Percentiles rank a stretch among this genome's conserved stretches.
These are phyloP conservation scores for Lizanozyma gosingica DNA, from an alignment of 1,139 yeast species.

Conservation along the genomic window DNA sequence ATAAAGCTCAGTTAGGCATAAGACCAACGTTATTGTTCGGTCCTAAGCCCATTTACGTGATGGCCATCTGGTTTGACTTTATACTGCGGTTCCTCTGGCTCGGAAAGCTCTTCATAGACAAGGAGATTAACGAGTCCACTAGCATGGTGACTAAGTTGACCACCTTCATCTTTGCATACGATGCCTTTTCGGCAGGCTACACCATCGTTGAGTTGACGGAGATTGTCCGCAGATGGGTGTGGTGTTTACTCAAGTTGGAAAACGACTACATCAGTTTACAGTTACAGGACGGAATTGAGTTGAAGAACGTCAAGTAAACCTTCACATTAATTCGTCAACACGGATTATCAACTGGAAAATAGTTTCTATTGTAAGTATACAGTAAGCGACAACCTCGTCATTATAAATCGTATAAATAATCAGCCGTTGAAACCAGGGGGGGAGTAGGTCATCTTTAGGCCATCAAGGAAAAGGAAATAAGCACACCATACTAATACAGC, in stretches of 20 bases:
- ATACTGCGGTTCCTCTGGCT: constrained; percentile 70
- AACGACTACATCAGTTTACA: constrained; percentile 51
- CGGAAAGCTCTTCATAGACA: constrained; percentile 34
- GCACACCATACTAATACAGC: too few species aligned
- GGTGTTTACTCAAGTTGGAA: constrained; percentile 83
- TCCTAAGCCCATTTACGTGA: constrained; percentile 32
- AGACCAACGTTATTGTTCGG: constrained; percentile 20
- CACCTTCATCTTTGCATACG: constrained; percentile 30
- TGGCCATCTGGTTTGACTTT: constrained; percentile 53
- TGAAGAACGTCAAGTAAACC: neutral
- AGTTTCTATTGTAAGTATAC: neutral
- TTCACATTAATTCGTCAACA: too few species aligned
- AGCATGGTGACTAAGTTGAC: constrained; percentile 1
- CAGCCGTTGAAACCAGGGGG: too few species aligned
- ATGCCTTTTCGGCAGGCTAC: constrained; percentile 47
- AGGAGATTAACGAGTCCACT: constrained; percentile 9
- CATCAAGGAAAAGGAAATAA: too few species aligned
- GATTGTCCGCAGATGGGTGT: constrained; percentile 72
- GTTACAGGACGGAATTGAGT: neutral
- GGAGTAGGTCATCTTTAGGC: too few species aligned
- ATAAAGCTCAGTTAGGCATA: constrained; percentile 14
- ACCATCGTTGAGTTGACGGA: constrained; percentile 64
- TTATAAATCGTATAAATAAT: too few species aligned
- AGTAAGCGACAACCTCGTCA: neutral
- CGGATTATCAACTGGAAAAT: too few species aligned